Evolutionary conservation across 106 monocot genomes (phyloP).

Genomic region (Phalaenopsis equestris): DNA sequence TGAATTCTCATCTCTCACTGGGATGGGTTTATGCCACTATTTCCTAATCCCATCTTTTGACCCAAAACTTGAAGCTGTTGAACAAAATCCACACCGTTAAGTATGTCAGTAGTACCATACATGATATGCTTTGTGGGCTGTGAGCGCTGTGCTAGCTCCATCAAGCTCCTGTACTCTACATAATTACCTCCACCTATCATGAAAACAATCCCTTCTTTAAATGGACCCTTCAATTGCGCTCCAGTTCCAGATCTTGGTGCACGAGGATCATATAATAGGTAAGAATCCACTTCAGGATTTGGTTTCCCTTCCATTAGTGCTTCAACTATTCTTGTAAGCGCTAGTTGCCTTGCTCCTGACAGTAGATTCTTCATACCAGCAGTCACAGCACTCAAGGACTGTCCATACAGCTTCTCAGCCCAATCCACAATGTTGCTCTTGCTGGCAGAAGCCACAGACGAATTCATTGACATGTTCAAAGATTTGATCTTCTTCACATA

Average conservation of each 20-base stretch:
- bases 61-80: constrained; percentile 75
- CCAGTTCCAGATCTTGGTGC: constrained; percentile 54
- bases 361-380: constrained; percentile 93
- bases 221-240: constrained; percentile 69
- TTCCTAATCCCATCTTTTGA: constrained; percentile 78
- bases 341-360: constrained; percentile 74
- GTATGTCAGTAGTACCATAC: constrained; percentile 85
- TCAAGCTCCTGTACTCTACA: constrained; percentile 83
- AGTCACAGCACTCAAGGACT: constrained; percentile 86
- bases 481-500: constrained; percentile 94
- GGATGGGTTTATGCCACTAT: constrained; percentile 20
- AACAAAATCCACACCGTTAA: constrained; percentile 72
- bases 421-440: constrained; percentile 91
- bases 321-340: constrained; percentile 77
- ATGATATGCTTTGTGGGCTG: constrained; percentile 77
- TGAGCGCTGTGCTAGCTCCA: constrained; percentile 64
- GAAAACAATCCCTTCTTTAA: constrained; percentile 92
- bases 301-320: constrained; percentile 94
- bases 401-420: constrained; percentile 96
- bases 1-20: constrained; percentile 5
- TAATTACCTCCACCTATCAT: constrained; percentile 99
- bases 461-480: constrained; percentile 64
- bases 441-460: constrained; percentile 53
- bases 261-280: constrained; percentile 78
- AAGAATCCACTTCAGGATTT: constrained; percentile 82